Conservation (phyloP, 495 filamentous ascomycete genomes). For the Aspergillus sclerotioniger region DNA sequence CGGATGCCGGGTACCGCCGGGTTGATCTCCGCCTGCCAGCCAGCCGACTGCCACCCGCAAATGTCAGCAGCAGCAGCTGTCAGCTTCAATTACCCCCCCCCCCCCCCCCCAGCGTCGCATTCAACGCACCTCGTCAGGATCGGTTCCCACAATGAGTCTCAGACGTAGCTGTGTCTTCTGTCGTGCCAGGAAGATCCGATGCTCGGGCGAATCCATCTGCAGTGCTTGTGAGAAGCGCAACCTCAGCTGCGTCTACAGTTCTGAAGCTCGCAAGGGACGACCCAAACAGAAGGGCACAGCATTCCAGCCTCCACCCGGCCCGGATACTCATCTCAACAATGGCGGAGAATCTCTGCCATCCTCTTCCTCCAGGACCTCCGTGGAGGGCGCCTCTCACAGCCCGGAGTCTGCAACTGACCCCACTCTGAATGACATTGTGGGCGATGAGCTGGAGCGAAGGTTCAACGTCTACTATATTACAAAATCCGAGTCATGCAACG, state of each 20-base stretch:
- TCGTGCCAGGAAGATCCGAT: conserved; percentile 9
- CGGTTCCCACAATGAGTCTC: neutral
- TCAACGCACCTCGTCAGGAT: no score
- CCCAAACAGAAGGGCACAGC: neutral
- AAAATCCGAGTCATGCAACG: neutral
- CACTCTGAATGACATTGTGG: neutral
- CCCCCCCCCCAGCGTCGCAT: no score
- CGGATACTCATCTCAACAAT: neutral
- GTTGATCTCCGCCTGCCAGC: no score
- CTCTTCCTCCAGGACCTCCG: neutral
- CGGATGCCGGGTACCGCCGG: no score
- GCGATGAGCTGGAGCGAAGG: neutral
- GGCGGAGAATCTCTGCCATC: neutral
- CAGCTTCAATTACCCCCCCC: no score
- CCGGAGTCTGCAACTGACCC: neutral
- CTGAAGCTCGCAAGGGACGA: conserved; percentile 8
- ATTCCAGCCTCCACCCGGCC: neutral
- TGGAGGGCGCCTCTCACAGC: neutral
- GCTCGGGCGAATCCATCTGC: conserved; percentile 9
- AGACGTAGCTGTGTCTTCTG: conserved; percentile 10
- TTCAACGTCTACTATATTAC: neutral
- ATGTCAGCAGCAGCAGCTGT: no score
- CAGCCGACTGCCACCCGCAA: neutral
- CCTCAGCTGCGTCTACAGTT: conserved; percentile 8
- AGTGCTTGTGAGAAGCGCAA: conserved; percentile 8